Percentiles rank a stretch among this genome's conserved stretches.
Evolutionary conservation across 129 eudicot genomes (phyloP).

Genomic region (Gnaphalium uliginosum): DNA sequence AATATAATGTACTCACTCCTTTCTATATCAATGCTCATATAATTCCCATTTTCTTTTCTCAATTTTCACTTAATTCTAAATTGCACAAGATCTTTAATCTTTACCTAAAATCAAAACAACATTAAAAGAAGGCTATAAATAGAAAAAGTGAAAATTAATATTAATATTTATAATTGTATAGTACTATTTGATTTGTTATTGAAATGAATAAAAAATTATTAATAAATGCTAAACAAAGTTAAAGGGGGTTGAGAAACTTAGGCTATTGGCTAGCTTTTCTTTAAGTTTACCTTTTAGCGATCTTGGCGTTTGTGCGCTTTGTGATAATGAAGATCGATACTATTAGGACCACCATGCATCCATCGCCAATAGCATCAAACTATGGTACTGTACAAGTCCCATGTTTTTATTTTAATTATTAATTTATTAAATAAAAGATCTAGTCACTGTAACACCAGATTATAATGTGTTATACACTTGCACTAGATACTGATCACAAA

Average conservation of each 20-base stretch:
- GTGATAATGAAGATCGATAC: conserved; percentile 38
- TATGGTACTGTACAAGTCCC: too few relatives aligned
- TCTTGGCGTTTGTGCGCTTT: conserved; percentile 24
- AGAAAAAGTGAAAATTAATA: conserved; percentile 16
- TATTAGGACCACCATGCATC: conserved; percentile 36
- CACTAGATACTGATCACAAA: too few relatives aligned
- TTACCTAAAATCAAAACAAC: conserved; percentile 5
- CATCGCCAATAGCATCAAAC: background rate
- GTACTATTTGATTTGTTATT: background rate
- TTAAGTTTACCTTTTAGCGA: conserved; percentile 32
- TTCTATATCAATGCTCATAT: conserved; percentile 10
- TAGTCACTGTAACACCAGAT: too few relatives aligned
- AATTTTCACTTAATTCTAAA: background rate
- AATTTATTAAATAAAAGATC: conserved; percentile 23
- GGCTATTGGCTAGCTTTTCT: conserved; percentile 32
- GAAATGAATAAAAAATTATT: background rate
- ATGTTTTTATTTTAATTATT: background rate
- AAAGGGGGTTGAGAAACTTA: conserved; percentile 26
- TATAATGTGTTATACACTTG: too few relatives aligned
- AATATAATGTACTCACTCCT: too few relatives aligned
- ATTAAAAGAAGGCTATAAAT: conserved; percentile 15
- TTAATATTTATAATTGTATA: background rate
- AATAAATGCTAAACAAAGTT: conserved; percentile 21
- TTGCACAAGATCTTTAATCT: background rate
- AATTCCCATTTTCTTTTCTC: background rate